Percentiles rank a stretch among this genome's conserved stretches.
These are phyloP conservation scores for Aspergillus affinis DNA, from an alignment of 495 filamentous ascomycete genomes.

Conservation along the genomic window DNA sequence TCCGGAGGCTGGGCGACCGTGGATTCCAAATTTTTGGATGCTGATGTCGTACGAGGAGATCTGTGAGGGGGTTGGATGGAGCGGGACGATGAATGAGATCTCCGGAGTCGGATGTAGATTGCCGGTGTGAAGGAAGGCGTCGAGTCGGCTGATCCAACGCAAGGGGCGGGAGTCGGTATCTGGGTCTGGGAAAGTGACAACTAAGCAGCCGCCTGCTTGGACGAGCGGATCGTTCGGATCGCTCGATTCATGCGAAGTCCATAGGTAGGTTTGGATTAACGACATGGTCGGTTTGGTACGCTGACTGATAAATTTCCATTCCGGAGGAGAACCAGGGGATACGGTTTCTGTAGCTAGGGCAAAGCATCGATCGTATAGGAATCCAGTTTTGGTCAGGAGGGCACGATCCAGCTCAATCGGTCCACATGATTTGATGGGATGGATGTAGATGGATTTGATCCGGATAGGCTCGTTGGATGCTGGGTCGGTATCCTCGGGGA, in stretches of 20 bases:
- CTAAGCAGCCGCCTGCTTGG: conserved; percentile 17
- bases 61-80: conserved; percentile 6
- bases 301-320: conserved; percentile 27
- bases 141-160: conserved; percentile 11
- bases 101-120: conserved; percentile 4
- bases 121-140: conserved; percentile 13
- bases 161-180: conserved; percentile 11
- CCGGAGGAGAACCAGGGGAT: not conserved
- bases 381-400: conserved; percentile 19
- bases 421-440: conserved; percentile 24
- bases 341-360: conserved; percentile 10
- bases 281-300: conserved; percentile 25
- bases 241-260: conserved; percentile 12
- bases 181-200: conserved; percentile 14
- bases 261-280: conserved; percentile 17
- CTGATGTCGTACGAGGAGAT: conserved; percentile 3
- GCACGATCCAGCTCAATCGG: conserved; percentile 15
- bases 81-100: conserved; percentile 15
- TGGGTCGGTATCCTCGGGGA: not conserved
- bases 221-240: conserved; percentile 8
- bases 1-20: conserved; percentile 11
- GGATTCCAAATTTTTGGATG: conserved; percentile 15
- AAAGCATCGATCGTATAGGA: conserved; percentile 20
- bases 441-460: conserved; percentile 19
- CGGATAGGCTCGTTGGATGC: conserved; percentile 3